A percentile compares a stretch with the other conserved stretches of the same genome.
Conservation (phyloP, 2,329 filamentous ascomycete species). For the Thelonectria blattea region DNA sequence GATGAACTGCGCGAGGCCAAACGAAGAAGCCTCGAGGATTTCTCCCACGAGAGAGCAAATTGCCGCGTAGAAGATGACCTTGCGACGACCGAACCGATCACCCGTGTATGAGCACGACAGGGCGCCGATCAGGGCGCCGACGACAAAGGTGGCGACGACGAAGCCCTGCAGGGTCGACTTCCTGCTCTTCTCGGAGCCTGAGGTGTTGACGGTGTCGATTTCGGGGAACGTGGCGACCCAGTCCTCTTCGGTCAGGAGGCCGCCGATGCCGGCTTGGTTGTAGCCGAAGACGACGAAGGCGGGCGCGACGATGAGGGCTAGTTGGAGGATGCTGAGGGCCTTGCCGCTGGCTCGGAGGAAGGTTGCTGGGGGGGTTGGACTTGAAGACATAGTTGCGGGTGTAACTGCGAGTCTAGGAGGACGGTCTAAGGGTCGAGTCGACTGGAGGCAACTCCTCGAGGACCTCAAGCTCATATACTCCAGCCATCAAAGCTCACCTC, state of each 20-base stretch:
- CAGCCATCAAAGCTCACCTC: not conserved
- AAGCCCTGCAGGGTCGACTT: constrained; percentile 53
- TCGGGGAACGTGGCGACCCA: constrained; percentile 59
- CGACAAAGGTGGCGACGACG: constrained; percentile 57
- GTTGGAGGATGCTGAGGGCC: constrained; percentile 37
- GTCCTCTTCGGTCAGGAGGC: constrained; percentile 68
- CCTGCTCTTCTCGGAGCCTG: constrained; percentile 39
- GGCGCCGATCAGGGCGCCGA: constrained; percentile 63
- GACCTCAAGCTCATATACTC: not conserved
- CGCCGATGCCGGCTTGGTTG: constrained; percentile 73
- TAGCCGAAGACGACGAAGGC: constrained; percentile 56
- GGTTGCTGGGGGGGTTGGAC: not conserved
- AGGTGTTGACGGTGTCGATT: constrained; percentile 58
- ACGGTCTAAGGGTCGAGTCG: not conserved
- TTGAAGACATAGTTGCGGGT: not conserved
- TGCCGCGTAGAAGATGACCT: constrained; percentile 60
- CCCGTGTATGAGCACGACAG: constrained; percentile 51
- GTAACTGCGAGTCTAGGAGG: not conserved
- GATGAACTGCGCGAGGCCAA: constrained; percentile 42
- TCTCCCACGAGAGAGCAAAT: constrained; percentile 58
- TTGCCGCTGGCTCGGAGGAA: constrained; percentile 21
- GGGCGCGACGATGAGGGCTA: constrained; percentile 50
- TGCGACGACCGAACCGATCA: constrained; percentile 61
- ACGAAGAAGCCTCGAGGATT: constrained; percentile 59
- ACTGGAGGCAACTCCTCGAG: too few species aligned